Evolutionary conservation across 2,329 filamentous ascomycete species (phyloP), one percentile per base, ranked within the genome.

Genomic region (Ambrosiella cleistominuta): DNA sequence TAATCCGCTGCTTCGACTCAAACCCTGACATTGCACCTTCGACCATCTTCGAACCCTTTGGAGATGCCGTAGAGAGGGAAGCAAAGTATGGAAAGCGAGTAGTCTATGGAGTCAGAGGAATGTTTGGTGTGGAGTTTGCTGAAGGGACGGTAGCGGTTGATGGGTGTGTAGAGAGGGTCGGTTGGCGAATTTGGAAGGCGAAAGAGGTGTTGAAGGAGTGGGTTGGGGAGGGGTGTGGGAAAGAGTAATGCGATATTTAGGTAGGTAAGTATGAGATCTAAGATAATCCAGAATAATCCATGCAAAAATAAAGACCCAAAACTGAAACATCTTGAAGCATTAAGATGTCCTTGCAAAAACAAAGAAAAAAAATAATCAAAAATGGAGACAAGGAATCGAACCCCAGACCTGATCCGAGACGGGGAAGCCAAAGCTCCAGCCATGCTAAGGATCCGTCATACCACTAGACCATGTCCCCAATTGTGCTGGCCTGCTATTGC

Each of bases 41-140:
- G 59, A 84, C 80, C 1, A 75, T 81, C 0, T 85, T 91, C 8
- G 91, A 97, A 67, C 74, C 80, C 2, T 98, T 95, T 68, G 93
- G 93, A 0, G 81, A 81, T 53, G 75, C 90, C 45, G 86, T 96
- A 1, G 89, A 95, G 66, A 76, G 89, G 27, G 86, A 96, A 63
- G 81, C 84, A 62, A 96, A 95, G 69, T 97, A 89, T 65, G 85
- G 91, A 0, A 87, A 83, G 69, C 75, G 93, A 47, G 86, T 97
- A 9, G 90, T 97, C 0, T 97, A 95, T 69, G 93, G 90, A 3
- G 88, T 98, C 36, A 85, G 87, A 62, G 86, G 95, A 68, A 96
- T 96, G 89, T 94, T 98, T 68, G 93, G 90, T 56, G 86, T 98
- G 61, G 93, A 98, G 68, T 90, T 98, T 67, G 88, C 93, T 1